phyloP scores from a whole-genome alignment of 2,329 filamentous ascomycete species.

The Pyricularia grisea region DNA sequence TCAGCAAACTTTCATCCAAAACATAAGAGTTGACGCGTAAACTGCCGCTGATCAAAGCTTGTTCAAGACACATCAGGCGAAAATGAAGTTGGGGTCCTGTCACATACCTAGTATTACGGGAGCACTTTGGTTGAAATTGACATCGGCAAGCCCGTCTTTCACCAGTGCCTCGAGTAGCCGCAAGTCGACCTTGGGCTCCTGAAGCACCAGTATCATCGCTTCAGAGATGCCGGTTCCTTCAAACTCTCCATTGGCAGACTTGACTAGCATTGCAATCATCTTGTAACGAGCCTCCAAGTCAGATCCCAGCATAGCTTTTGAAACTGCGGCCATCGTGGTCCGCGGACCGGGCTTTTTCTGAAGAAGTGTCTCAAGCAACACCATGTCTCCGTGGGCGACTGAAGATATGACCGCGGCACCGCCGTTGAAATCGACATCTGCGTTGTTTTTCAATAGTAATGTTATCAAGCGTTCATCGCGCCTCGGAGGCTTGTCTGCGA shows the following conservation, averaged over 20 bases:
- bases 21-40: background rate
- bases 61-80: background rate
- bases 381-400: conserved; percentile 36
- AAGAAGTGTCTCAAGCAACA: conserved; percentile 34
- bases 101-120: conserved; percentile 27
- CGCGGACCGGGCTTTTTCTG: conserved; percentile 33
- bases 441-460: conserved; percentile 40
- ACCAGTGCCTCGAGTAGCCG: conserved; percentile 38
- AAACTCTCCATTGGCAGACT: conserved; percentile 25
- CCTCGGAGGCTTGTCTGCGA: conserved; percentile 34
- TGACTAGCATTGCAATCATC: conserved; percentile 37
- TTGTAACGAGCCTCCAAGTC: conserved; percentile 32
- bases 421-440: conserved; percentile 44
- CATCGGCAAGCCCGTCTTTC: conserved; percentile 40
- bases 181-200: conserved; percentile 37
- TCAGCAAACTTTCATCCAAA: background rate
- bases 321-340: conserved; percentile 37
- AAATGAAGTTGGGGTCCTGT: background rate
- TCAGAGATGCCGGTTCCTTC: conserved; percentile 28
- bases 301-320: conserved; percentile 33
- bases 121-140: conserved; percentile 37
- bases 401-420: conserved; percentile 38
- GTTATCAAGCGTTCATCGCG: conserved; percentile 42
- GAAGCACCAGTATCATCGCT: conserved; percentile 32
- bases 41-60: background rate